Conservation (phyloP, 441 rosid genomes). For the Croton setiger region DNA sequence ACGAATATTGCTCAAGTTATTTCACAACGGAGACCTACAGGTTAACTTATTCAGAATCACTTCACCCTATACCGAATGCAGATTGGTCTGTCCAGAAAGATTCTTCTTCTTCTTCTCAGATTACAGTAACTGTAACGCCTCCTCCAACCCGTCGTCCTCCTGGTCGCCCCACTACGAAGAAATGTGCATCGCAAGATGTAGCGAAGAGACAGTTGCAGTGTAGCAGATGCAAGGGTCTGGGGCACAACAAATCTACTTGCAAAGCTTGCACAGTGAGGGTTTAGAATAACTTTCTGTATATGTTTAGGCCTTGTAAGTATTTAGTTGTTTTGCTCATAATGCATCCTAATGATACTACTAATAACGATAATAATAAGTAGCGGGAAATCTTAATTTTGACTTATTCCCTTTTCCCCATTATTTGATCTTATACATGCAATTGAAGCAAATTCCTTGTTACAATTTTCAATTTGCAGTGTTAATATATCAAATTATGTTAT, state of each 20-base stretch:
- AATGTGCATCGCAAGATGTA: conserved; percentile 50
- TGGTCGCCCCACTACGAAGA: conserved; percentile 80
- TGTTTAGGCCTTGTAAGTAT: conserved; percentile 33
- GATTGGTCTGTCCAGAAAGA: conserved; percentile 47
- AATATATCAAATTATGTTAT: no score
- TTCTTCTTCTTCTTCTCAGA: conserved; percentile 34
- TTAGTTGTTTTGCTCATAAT: background rate
- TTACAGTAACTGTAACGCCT: conserved; percentile 65
- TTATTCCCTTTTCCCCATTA: background rate
- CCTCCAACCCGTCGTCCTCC: conserved; percentile 89
- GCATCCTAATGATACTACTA: background rate
- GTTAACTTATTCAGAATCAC: conserved; percentile 59
- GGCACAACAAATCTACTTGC: conserved; percentile 95
- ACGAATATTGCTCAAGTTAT: conserved; percentile 74
- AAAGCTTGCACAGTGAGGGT: conserved; percentile 42
- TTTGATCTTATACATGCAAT: background rate
- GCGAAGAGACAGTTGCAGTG: conserved; percentile 86
- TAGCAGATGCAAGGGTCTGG: conserved; percentile 92
- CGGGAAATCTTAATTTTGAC: background rate
- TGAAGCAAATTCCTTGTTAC: no score
- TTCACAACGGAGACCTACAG: conserved; percentile 66
- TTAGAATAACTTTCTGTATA: conserved; percentile 43
- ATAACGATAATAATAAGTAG: no score
- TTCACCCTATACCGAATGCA: conserved; percentile 54
- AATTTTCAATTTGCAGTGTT: no score